These are phyloP conservation scores for Selaginella moellendorffii DNA, from an alignment of 75 land plant genomes.

Conservation along the genomic window DNA sequence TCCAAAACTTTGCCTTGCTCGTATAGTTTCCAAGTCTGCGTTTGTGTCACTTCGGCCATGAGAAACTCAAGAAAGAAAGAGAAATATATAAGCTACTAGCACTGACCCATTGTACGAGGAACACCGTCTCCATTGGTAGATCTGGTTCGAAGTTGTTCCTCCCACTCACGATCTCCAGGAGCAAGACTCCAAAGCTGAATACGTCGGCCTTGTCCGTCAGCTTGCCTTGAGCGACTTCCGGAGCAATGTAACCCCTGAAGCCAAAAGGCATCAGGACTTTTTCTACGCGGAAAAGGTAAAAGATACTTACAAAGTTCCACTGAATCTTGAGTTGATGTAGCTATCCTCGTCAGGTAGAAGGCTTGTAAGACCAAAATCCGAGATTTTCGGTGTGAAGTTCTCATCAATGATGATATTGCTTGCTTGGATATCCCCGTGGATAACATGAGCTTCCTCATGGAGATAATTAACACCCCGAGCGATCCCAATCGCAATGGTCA, in stretches of 20 bases:
- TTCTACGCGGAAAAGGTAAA: too few relatives aligned
- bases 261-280: background rate
- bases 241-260: background rate
- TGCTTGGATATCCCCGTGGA: background rate
- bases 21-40: slow-evolving; percentile 43
- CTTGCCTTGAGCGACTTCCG: background rate
- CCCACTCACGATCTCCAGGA: background rate
- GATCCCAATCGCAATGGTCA: background rate
- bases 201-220: background rate
- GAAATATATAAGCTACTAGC: background rate
- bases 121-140: background rate
- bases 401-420: background rate
- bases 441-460: background rate
- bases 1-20: slow-evolving; percentile 22
- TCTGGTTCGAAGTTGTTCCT: background rate
- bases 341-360: background rate
- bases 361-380: background rate
- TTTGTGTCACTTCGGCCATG: too few relatives aligned
- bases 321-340: background rate
- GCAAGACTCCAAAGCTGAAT: background rate
- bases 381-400: background rate
- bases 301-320: too few relatives aligned
- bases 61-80: background rate
- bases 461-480: background rate
- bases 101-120: background rate